phyloP scores from a whole-genome alignment of 2,329 filamentous ascomycete species.

The Sporothrix curviconia region DNA sequence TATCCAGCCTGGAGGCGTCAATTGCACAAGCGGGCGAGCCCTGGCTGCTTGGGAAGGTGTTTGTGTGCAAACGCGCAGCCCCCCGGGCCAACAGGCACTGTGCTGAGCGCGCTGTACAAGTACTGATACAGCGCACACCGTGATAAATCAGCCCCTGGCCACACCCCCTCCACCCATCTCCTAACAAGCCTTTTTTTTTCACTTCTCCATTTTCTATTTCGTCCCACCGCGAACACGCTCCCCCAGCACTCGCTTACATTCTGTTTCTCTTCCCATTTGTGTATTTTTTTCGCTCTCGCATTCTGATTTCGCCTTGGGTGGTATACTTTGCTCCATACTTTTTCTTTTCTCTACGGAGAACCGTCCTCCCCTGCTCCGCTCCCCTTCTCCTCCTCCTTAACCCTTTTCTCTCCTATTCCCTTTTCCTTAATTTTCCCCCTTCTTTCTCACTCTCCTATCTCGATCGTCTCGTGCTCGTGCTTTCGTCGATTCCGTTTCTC shows the following conservation, averaged over 20 bases:
- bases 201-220: background rate
- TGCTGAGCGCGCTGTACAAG: background rate
- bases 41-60: background rate
- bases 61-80: background rate
- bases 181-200: background rate
- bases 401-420: background rate
- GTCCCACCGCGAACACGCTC: background rate
- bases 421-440: background rate
- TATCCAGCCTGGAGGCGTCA: background rate
- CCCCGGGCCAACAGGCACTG: background rate
- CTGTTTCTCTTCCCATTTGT: background rate
- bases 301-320: background rate
- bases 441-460: conserved; percentile 5
- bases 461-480: background rate
- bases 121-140: background rate
- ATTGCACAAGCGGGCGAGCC: background rate
- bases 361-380: no score
- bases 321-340: background rate
- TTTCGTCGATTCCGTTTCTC: background rate
- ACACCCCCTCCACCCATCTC: conserved; percentile 4
- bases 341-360: no score
- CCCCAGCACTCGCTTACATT: background rate
- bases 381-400: no score
- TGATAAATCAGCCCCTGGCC: background rate
- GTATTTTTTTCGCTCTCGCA: background rate